Evolutionary conservation across 805 yeast genomes (phyloP).

Genomic region (Millerago galiae): DNA sequence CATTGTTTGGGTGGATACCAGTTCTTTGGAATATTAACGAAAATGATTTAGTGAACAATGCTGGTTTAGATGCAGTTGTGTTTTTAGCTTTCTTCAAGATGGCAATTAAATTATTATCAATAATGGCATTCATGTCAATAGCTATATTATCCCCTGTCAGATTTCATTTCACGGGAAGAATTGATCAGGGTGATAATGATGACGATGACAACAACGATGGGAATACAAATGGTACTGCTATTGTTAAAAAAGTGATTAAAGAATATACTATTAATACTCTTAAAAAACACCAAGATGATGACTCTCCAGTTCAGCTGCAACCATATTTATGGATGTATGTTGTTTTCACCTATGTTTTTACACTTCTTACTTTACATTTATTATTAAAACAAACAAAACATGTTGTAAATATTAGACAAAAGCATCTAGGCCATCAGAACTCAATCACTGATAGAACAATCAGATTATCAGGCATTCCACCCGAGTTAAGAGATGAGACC

Average conservation of each 20-base stretch:
- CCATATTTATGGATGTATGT: constrained; percentile 82
- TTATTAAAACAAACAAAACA: constrained; percentile 64
- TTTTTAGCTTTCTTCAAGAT: constrained; percentile 86
- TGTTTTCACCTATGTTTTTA: constrained; percentile 79
- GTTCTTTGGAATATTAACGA: constrained; percentile 61
- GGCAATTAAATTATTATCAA: constrained; percentile 63
- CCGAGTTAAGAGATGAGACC: constrained; percentile 65
- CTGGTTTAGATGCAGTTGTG: constrained; percentile 93
- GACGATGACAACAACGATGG: background rate
- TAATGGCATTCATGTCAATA: constrained; percentile 65
- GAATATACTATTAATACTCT: background rate
- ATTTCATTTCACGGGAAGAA: constrained; percentile 73
- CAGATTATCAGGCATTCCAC: constrained; percentile 82
- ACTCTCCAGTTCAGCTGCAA: constrained; percentile 35
- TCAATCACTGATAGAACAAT: constrained; percentile 90
- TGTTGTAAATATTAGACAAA: constrained; percentile 74
- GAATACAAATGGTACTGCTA: background rate
- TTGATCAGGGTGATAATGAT: constrained; percentile 50
- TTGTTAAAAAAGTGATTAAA: constrained; percentile 3
- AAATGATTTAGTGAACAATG: constrained; percentile 72
- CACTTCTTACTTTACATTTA: constrained; percentile 53
- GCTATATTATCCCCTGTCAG: constrained; percentile 79
- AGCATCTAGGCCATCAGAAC: constrained; percentile 76
- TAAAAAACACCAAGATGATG: constrained; percentile 22
- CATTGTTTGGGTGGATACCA: constrained; percentile 79